phyloP scores from a whole-genome alignment of 441 rosid species.

The Metrosideros polymorpha region DNA sequence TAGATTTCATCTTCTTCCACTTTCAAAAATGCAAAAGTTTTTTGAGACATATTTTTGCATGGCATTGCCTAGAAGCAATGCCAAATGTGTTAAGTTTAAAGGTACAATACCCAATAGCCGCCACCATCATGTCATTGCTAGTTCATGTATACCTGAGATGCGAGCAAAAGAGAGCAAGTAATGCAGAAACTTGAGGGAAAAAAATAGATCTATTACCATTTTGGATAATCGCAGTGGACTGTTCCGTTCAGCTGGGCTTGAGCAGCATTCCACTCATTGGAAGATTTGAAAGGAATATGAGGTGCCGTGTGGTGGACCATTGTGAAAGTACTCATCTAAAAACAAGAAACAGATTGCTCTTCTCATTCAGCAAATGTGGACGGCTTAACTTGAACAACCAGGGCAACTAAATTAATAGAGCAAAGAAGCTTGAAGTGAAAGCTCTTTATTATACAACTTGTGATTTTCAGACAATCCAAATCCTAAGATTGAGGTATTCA shows the following conservation, averaged over 20 bases:
- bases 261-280: constrained; percentile 80
- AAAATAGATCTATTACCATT: constrained; percentile 35
- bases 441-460: not conserved
- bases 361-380: not conserved
- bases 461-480: not conserved
- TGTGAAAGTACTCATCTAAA: constrained; percentile 92
- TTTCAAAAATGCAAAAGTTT: not conserved
- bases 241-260: constrained; percentile 90
- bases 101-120: not conserved
- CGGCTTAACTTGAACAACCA: not conserved
- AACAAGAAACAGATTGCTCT: not conserved
- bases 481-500: not conserved
- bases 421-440: not conserved
- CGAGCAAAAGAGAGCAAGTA: not conserved
- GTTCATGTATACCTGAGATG: not conserved
- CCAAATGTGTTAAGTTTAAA: not conserved
- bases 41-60: not conserved
- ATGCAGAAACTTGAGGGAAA: not conserved
- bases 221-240: constrained; percentile 85
- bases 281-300: constrained; percentile 73
- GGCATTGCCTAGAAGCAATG: not conserved
- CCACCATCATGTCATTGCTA: not conserved
- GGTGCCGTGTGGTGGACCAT: constrained; percentile 98
- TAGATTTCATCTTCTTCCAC: not conserved
- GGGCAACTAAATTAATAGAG: not conserved